phyloP scores from a whole-genome alignment of 2,329 filamentous ascomycete genomes.

The Harringtonia aguacate region DNA sequence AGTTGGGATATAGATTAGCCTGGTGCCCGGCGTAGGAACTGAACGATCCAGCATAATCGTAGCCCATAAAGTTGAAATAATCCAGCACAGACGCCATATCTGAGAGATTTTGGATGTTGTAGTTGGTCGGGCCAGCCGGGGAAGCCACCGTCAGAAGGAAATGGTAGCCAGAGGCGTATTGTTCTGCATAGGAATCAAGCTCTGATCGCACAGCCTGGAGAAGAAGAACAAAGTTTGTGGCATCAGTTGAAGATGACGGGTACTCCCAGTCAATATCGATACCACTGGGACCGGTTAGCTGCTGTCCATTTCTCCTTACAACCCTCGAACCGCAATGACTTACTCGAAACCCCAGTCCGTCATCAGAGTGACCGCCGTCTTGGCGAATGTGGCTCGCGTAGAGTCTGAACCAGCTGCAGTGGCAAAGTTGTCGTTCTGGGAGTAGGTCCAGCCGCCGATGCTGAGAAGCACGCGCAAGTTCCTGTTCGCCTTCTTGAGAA shows the following conservation, averaged over 20 bases:
- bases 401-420: conserved; percentile 50
- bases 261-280: conserved; percentile 31
- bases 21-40: conserved; percentile 52
- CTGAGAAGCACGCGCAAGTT: conserved; percentile 68
- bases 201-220: conserved; percentile 32
- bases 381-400: conserved; percentile 57
- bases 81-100: conserved; percentile 38
- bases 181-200: conserved; percentile 36
- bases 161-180: conserved; percentile 33
- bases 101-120: conserved; percentile 32
- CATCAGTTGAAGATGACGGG: conserved; percentile 25
- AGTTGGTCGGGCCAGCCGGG: conserved; percentile 36
- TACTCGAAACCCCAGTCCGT: conserved; percentile 52
- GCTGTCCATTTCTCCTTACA: not conserved
- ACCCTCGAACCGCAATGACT: not conserved
- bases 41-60: conserved; percentile 64
- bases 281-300: conserved; percentile 9
- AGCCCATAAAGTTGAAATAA: conserved; percentile 56
- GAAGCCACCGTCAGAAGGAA: conserved; percentile 43
- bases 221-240: conserved; percentile 32
- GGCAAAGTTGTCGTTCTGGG: conserved; percentile 53
- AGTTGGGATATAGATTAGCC: conserved; percentile 56
- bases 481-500: conserved; percentile 67
- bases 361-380: conserved; percentile 56
- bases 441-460: conserved; percentile 83